Evolutionary conservation across 2,329 filamentous ascomycete genomes (phyloP).

Genomic region (Dothideomycetes sp.): DNA sequence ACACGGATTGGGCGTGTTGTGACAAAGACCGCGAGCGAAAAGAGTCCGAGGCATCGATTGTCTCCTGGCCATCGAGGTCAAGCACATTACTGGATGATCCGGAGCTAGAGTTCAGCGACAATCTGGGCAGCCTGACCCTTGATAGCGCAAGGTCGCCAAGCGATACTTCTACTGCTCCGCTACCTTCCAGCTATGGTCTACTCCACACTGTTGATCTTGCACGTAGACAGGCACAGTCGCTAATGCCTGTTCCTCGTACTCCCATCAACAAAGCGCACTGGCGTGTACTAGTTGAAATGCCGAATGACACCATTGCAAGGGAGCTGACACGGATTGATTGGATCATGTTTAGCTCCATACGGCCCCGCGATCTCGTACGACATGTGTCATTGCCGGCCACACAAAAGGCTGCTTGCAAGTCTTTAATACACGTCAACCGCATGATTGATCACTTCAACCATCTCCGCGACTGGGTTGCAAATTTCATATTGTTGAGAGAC

Average conservation of each 20-base stretch:
- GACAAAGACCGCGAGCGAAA: constrained; percentile 49
- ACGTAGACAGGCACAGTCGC: constrained; percentile 60
- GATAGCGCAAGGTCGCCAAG: constrained; percentile 4
- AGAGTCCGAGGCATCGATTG: constrained; percentile 11
- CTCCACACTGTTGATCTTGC: constrained; percentile 53
- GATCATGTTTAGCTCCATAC: constrained; percentile 94
- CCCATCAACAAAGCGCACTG: constrained; percentile 77
- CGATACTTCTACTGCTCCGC: neutral
- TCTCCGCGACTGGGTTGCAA: constrained; percentile 43
- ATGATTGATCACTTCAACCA: constrained; percentile 77
- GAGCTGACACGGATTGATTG: constrained; percentile 95
- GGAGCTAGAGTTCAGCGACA: constrained; percentile 16
- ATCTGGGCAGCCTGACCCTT: constrained; percentile 18
- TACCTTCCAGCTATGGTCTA: constrained; percentile 5
- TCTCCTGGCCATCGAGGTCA: constrained; percentile 15
- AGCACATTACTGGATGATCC: constrained; percentile 24
- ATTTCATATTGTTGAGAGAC: constrained; percentile 64
- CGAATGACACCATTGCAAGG: constrained; percentile 74
- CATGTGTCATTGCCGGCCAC: constrained; percentile 59
- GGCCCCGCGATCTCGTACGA: constrained; percentile 82
- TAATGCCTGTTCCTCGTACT: constrained; percentile 59
- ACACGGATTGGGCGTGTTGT: constrained; percentile 80
- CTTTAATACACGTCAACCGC: constrained; percentile 77
- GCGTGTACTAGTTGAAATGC: constrained; percentile 77
- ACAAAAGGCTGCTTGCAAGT: constrained; percentile 50